A percentile compares a stretch with the other conserved stretches of the same genome.
Conservation (phyloP, 208 protist species). For the Crithidia brevicula region DNA sequence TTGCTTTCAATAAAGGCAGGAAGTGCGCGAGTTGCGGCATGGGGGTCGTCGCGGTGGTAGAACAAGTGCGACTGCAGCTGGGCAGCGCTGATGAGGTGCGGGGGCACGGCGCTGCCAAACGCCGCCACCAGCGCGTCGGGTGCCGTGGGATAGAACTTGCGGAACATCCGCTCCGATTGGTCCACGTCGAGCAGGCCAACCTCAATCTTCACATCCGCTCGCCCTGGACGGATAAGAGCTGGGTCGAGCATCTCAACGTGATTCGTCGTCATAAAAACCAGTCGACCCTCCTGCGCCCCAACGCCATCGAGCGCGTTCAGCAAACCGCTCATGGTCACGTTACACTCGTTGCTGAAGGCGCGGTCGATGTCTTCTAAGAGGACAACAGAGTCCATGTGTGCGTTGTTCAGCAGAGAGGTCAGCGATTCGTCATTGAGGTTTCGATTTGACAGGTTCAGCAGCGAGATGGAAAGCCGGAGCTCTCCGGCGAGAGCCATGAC, state of each 20-base stretch:
- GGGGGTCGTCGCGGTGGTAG: constrained; percentile 79
- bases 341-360: constrained; percentile 88
- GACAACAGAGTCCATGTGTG: constrained; percentile 87
- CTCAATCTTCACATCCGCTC: constrained; percentile 93
- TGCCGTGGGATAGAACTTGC: constrained; percentile 82
- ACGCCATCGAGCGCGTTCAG: constrained; percentile 97
- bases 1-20: constrained; percentile 46
- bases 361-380: constrained; percentile 97
- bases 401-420: constrained; percentile 83
- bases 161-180: constrained; percentile 86
- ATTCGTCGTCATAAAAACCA: constrained; percentile 99
- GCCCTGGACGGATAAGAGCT: constrained; percentile 94
- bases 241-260: constrained; percentile 94
- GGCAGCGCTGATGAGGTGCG: constrained; percentile 76
- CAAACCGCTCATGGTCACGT: constrained; percentile 94
- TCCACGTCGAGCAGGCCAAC: constrained; percentile 68
- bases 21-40: constrained; percentile 49
- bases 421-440: constrained; percentile 90
- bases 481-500: constrained; percentile 94
- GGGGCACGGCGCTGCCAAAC: constrained; percentile 50
- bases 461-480: constrained; percentile 92
- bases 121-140: constrained; percentile 31
- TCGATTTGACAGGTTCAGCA: constrained; percentile 92
- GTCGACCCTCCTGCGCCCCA: constrained; percentile 92
- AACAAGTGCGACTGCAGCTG: constrained; percentile 95